Evolutionary conservation across 2,329 filamentous ascomycete species (phyloP).

Genomic region (Calonectria pteridis): DNA sequence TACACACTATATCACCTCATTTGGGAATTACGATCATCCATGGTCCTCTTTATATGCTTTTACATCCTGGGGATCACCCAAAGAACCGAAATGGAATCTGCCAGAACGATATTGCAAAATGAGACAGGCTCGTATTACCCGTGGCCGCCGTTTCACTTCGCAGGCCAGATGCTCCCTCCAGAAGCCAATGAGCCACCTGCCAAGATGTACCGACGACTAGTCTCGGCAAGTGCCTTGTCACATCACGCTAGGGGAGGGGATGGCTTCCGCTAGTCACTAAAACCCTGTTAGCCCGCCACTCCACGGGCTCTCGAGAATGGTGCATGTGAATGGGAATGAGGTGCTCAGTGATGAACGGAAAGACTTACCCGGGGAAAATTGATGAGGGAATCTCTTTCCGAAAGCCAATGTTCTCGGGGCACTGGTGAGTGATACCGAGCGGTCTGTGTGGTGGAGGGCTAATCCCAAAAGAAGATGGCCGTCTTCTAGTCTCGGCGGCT

Average conservation of each 20-base stretch:
- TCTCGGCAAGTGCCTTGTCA: not conserved
- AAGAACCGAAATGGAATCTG: not conserved
- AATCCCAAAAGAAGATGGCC: not conserved
- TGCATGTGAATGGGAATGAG: not conserved
- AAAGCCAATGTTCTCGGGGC: not conserved
- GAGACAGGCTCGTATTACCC: not conserved
- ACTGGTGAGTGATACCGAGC: not conserved
- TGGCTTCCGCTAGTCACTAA: not conserved
- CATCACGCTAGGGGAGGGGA: not conserved
- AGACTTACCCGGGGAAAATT: not conserved
- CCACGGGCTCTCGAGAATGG: not conserved
- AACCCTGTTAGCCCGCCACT: not conserved
- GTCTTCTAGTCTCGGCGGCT: not conserved
- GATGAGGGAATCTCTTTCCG: not conserved
- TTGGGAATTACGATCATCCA: not conserved
- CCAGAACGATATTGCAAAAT: not conserved
- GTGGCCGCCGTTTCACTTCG: not conserved
- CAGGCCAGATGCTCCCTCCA: not conserved
- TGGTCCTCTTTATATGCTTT: not conserved
- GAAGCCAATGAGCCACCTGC: not conserved
- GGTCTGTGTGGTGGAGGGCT: not conserved
- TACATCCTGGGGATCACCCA: not conserved
- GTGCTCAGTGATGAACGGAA: not conserved
- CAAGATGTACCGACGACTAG: not conserved
- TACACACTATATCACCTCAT: not conserved